phyloP scores from a whole-genome alignment of 306 rosid species.

The Comarum palustre region DNA sequence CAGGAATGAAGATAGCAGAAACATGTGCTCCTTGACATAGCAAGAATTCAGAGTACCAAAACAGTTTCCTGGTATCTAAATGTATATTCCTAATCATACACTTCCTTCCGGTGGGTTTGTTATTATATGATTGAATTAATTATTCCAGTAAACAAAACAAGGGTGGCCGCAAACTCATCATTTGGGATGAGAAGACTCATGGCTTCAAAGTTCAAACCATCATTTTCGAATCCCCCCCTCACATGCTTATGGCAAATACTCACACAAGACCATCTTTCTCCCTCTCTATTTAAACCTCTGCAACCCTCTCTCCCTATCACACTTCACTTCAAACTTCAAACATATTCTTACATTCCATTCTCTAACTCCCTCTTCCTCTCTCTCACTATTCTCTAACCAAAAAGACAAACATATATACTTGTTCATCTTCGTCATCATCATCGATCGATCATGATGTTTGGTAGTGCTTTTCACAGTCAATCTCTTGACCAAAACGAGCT shows the following conservation, averaged over 20 bases:
- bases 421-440: neutral
- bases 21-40: constrained; percentile 12
- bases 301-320: constrained; percentile 41
- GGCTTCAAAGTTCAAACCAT: constrained; percentile 12
- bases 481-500: constrained; percentile 34
- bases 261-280: neutral
- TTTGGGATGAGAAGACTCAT: neutral
- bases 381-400: neutral
- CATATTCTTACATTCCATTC: constrained; percentile 3
- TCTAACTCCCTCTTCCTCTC: neutral
- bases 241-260: constrained; percentile 36
- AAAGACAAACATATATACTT: neutral
- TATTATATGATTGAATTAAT: neutral
- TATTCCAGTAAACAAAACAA: constrained; percentile 10
- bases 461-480: constrained; percentile 26
- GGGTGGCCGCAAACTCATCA: constrained; percentile 15
- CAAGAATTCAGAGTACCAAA: neutral
- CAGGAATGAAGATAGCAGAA: neutral
- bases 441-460: neutral
- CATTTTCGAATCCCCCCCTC: constrained; percentile 41
- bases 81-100: neutral
- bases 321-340: constrained; percentile 37
- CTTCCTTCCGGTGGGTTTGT: neutral
- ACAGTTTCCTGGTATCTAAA: neutral
- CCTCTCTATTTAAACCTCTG: constrained; percentile 51